Conservation (phyloP, 192 early-diverging fungal species). For the Helicostylum pulchrum region DNA sequence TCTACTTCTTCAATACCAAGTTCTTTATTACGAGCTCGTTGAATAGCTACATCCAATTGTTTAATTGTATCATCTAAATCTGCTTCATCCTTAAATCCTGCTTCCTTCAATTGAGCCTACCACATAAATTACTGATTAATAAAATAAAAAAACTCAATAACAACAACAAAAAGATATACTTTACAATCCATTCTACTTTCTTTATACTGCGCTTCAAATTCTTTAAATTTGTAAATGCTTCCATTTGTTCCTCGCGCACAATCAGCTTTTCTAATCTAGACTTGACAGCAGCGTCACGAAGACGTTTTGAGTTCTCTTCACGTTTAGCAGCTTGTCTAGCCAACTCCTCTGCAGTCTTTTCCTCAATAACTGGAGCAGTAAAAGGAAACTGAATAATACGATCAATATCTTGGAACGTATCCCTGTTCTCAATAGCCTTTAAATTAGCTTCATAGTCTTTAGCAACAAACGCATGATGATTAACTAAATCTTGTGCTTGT, state of each 20-base stretch:
- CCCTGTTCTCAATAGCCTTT: conserved; percentile 54
- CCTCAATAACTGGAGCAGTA: conserved; percentile 60
- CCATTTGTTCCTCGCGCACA: conserved; percentile 65
- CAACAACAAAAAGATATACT: background rate
- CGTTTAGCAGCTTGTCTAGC: conserved; percentile 61
- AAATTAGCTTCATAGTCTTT: conserved; percentile 75
- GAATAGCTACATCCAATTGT: conserved; percentile 62
- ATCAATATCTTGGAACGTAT: conserved; percentile 61
- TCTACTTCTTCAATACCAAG: conserved; percentile 78
- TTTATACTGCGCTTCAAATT: conserved; percentile 33
- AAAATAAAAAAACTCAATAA: background rate
- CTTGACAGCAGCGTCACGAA: conserved; percentile 80
- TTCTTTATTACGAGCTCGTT: conserved; percentile 72
- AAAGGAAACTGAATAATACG: conserved; percentile 81
- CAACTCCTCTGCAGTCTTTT: conserved; percentile 80
- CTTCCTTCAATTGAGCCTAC: conserved; percentile 51
- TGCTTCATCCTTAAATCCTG: conserved; percentile 63
- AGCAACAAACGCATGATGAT: conserved; percentile 67
- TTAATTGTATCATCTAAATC: conserved; percentile 77
- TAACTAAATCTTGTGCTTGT: conserved; percentile 73
- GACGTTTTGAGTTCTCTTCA: conserved; percentile 65
- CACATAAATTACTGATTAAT: conserved; percentile 7
- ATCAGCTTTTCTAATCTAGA: conserved; percentile 76
- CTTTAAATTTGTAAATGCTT: conserved; percentile 52
- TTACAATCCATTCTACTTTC: conserved; percentile 53